phyloP scores from a whole-genome alignment of 2,329 filamentous ascomycete genomes.

The Fusarium sp. region DNA sequence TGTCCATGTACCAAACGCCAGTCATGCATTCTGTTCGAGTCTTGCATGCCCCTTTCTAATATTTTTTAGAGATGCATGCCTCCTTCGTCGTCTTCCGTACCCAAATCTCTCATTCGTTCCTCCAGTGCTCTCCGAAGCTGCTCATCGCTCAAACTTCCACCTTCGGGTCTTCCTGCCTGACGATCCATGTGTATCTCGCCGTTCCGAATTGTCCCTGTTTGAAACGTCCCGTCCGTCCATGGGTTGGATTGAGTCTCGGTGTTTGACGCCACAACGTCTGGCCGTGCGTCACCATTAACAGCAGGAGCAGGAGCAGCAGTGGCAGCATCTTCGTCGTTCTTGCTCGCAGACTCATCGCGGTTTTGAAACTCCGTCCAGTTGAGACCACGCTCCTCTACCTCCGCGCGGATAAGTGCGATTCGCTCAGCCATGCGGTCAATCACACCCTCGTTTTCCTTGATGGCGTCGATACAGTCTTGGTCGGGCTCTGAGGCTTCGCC shows the following conservation, averaged over 20 bases:
- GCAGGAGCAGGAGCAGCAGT: constrained; percentile 7
- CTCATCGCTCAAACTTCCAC: constrained; percentile 67
- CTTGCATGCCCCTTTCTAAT: background rate
- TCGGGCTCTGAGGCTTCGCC: constrained; percentile 58
- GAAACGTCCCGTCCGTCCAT: constrained; percentile 73
- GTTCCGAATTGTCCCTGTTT: constrained; percentile 66
- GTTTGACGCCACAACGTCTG: background rate
- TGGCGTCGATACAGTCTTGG: constrained; percentile 77
- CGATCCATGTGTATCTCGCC: constrained; percentile 61
- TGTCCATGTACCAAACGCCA: constrained; percentile 44
- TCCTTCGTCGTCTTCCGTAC: constrained; percentile 59
- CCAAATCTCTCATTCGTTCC: constrained; percentile 62
- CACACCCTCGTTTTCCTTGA: constrained; percentile 76
- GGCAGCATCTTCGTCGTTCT: constrained; percentile 44
- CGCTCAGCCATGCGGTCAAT: constrained; percentile 75
- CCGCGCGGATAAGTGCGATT: constrained; percentile 70
- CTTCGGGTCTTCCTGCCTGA: constrained; percentile 42
- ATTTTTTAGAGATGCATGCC: constrained; percentile 68
- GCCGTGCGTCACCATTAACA: constrained; percentile 34
- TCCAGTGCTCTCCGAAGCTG: constrained; percentile 67
- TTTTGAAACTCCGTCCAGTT: constrained; percentile 68
- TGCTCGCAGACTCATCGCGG: constrained; percentile 55
- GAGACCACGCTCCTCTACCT: constrained; percentile 70
- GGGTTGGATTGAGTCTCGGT: constrained; percentile 52
- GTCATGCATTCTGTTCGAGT: constrained; percentile 24